Base-by-base conservation (phyloP, 345 rosid species). In the Punica granatum region DNA sequence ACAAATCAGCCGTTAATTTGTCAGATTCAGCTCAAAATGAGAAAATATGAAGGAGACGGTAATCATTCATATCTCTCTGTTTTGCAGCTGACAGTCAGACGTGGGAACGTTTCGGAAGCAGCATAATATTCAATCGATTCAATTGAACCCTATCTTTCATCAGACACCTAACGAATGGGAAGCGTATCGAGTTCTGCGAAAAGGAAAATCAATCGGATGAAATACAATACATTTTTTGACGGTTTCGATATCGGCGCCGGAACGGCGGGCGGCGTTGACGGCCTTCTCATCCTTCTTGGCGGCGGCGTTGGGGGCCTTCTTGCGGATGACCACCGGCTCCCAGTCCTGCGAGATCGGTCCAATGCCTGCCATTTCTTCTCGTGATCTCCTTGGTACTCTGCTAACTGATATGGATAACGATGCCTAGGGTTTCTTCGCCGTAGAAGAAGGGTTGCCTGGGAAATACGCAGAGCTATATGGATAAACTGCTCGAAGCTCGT, bases 221-320 rank as follows among this genome's bases (percentile, higher is more conserved):
- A 41, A 39, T 0, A 12, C 11, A 41, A 14, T 70, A 84, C 92
- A 79, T 83, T 90, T 87, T 68, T 75, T 80, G 62, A 87, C 35
- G 72, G 92, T 68, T 51, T 90, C 96, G 76, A 90, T 85, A 65
- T 87, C 89, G 58, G 89, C 96, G 39, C 96, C 96, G 43, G 88
- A 19, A 15, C 96, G 88, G 32, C 93, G 91, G 66, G 96, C 96
- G 74, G 91, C 90, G 85, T 87, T 90, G 73, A 90, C 96, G 70
- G 80, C 80, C 76, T 90, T 87, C 78, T 90, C 96, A 53, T 90
- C 96, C 76, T 87, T 89, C 81, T 87, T 84, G 67, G 71, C 75
- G 56, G 75, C 75, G 44, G 75, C 75, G 75, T 72, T 67, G 33
- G 75, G 71, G 6, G 75, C 71, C 59, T 72, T 72, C 72, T 90